Conservation (phyloP, 2,329 filamentous ascomycete species). For the Talaromyces pinophilus region DNA sequence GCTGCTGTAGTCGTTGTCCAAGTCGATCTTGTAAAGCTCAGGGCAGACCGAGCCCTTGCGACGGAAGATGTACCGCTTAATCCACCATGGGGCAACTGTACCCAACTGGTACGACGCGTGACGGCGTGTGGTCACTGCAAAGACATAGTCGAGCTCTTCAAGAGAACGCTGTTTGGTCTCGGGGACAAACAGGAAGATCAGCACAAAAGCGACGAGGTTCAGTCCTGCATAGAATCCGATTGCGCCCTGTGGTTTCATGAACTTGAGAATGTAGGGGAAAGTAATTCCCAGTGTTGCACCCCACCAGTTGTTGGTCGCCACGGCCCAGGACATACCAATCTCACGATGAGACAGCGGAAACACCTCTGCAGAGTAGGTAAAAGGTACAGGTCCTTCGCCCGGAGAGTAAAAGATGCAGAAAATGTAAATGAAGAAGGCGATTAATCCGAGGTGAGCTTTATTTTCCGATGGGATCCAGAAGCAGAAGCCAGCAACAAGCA, state of each 20-base stretch:
- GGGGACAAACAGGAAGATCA: constrained; percentile 61
- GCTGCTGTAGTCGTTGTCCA: constrained; percentile 3
- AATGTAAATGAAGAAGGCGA: constrained; percentile 65
- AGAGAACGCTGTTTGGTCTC: constrained; percentile 54
- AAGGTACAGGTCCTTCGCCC: constrained; percentile 60
- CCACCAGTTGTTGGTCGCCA: constrained; percentile 45
- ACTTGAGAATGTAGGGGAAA: constrained; percentile 47
- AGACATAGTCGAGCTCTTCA: constrained; percentile 57
- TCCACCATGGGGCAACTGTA: constrained; percentile 59
- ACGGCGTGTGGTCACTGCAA: constrained; percentile 55
- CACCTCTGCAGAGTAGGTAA: constrained; percentile 57
- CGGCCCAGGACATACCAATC: constrained; percentile 44
- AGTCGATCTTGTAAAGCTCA: constrained; percentile 46
- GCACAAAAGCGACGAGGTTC: constrained; percentile 57
- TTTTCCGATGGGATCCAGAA: constrained; percentile 52
- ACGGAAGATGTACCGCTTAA: constrained; percentile 58
- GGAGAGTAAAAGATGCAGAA: constrained; percentile 67
- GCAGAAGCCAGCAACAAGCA: constrained; percentile 62
- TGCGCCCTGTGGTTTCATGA: constrained; percentile 50
- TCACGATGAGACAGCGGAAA: constrained; percentile 59
- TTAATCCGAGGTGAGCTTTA: constrained; percentile 53
- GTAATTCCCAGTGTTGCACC: constrained; percentile 47
- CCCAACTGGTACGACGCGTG: constrained; percentile 58
- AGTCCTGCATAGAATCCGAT: constrained; percentile 61
- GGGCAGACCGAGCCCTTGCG: constrained; percentile 50